Percentiles rank a stretch among this genome's conserved stretches.
Conservation (phyloP, 306 rosid species). For the Cicer chorassanicum region DNA sequence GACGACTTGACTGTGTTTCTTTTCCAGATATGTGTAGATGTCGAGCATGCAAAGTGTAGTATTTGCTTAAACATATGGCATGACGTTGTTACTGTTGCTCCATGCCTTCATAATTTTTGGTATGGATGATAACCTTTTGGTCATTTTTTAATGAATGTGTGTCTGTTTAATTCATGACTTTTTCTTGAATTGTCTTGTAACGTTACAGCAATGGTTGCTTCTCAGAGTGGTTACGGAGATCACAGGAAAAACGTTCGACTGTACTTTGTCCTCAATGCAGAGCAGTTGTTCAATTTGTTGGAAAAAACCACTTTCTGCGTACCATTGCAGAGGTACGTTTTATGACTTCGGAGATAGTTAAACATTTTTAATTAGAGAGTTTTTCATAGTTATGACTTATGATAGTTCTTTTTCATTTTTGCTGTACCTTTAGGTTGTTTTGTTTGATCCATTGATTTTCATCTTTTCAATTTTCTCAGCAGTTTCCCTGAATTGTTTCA, state of each 20-base stretch:
- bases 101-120: conserved; percentile 96
- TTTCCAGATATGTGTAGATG: conserved; percentile 71
- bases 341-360: conserved; percentile 22
- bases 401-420: background rate
- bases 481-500: conserved; percentile 9
- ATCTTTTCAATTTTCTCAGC: conserved; percentile 38
- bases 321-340: conserved; percentile 64
- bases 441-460: conserved; percentile 12
- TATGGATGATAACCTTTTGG: conserved; percentile 43
- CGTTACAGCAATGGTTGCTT: conserved; percentile 89
- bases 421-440: background rate
- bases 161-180: conserved; percentile 40
- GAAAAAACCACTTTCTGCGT: conserved; percentile 85
- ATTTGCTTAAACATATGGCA: conserved; percentile 95
- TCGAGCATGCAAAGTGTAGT: conserved; percentile 89
- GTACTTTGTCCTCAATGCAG: conserved; percentile 97
- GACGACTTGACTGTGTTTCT: conserved; percentile 45
- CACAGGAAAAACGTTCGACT: conserved; percentile 65
- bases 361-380: conserved; percentile 5
- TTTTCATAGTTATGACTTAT: background rate
- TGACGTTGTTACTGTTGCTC: conserved; percentile 86
- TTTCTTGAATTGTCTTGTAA: conserved; percentile 39
- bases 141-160: conserved; percentile 1
- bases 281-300: conserved; percentile 83
- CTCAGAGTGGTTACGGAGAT: conserved; percentile 90